Evolutionary conservation across 2,329 filamentous ascomycete species (phyloP).

Genomic region (Neopestalotiopsis clavispora): DNA sequence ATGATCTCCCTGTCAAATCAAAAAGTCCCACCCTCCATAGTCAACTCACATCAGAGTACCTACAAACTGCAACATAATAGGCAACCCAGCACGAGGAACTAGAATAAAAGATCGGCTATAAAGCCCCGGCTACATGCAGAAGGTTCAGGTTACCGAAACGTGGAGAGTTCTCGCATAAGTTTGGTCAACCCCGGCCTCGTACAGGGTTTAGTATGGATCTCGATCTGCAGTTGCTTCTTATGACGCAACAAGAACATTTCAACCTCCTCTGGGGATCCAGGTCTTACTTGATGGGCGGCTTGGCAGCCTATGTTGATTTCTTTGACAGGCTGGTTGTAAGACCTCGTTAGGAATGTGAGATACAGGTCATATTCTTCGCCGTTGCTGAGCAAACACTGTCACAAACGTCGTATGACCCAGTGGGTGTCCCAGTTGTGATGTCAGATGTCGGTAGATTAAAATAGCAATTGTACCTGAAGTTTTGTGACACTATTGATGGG

Average conservation of each 20-base stretch:
- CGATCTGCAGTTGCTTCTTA: neutral
- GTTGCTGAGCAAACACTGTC: neutral
- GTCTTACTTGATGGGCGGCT: no score
- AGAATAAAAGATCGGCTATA: neutral
- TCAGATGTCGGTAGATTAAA: neutral
- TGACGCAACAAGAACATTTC: neutral
- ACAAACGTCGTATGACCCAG: neutral
- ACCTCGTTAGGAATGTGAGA: neutral
- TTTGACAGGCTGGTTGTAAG: neutral
- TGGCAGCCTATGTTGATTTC: neutral
- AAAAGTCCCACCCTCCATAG: neutral
- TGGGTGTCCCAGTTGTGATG: neutral
- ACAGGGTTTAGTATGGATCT: neutral
- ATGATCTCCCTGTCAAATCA: slow-evolving; percentile 1
- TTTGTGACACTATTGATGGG: no score
- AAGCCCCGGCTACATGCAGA: neutral
- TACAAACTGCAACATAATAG: no score
- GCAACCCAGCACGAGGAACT: neutral
- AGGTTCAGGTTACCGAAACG: neutral
- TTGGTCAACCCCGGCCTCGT: neutral
- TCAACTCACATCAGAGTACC: neutral
- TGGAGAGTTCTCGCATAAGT: neutral
- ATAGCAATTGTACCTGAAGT: neutral
- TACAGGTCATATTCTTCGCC: neutral
- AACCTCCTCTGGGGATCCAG: neutral